Conservation (phyloP, 768 basidiomycete genomes). For the Krasilnikovozyma curviuscula region DNA sequence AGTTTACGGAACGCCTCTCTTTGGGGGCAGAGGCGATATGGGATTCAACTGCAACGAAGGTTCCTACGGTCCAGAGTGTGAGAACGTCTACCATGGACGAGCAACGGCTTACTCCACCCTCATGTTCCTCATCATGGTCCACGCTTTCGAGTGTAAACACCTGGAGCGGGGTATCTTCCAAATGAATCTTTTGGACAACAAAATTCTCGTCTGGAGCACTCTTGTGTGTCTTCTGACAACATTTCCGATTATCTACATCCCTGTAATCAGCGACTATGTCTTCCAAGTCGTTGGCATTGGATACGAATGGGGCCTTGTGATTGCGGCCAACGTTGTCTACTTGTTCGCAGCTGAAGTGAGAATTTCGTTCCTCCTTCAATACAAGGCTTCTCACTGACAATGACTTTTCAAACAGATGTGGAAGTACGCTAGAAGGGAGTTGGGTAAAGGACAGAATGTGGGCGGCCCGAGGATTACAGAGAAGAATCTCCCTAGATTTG, state of each 20-base stretch:
- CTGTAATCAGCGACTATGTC: conserved; percentile 2
- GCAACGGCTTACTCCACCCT: conserved; percentile 27
- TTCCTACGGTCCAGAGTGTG: conserved; percentile 19
- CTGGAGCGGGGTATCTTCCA: conserved; percentile 22
- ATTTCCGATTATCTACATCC: conserved; percentile 29
- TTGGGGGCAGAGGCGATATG: conserved; percentile 15
- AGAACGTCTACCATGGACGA: conserved; percentile 28
- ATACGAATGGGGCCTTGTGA: conserved; percentile 24
- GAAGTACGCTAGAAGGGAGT: conserved; percentile 2
- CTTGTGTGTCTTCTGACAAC: conserved; percentile 22
- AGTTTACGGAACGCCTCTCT: conserved; percentile 7
- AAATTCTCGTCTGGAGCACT: conserved; percentile 25
- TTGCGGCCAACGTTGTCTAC: conserved; percentile 19
- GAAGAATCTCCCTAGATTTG: conserved; percentile 10
- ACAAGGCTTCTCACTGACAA: not conserved
- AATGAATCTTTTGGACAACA: conserved; percentile 26
- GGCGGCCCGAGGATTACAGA: conserved; percentile 3
- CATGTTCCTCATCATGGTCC: conserved; percentile 23
- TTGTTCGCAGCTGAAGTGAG: not conserved
- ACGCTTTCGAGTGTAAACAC: conserved; percentile 22
- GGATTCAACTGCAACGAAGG: conserved; percentile 25
- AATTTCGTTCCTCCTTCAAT: not conserved
- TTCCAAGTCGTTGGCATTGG: conserved; percentile 29
- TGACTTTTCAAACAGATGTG: not conserved
- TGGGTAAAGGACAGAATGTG: not conserved